phyloP scores from a whole-genome alignment of 805 yeast genomes.

The Limtongia smithiae region DNA sequence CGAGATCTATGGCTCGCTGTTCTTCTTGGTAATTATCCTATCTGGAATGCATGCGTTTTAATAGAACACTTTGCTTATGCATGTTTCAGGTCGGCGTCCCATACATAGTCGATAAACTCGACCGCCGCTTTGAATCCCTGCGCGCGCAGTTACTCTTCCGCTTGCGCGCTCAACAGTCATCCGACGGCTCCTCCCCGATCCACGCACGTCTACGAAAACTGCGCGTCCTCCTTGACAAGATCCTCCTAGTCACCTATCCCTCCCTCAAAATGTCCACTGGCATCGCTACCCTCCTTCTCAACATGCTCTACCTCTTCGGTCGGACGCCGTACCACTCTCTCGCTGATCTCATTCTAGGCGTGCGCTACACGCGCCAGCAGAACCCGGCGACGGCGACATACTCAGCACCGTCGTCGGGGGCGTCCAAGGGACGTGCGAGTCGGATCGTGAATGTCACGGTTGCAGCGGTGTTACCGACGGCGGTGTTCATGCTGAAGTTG shows the following conservation, averaged over 20 bases:
- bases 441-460: slow-evolving; percentile 24
- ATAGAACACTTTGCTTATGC: too few species aligned
- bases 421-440: not conserved
- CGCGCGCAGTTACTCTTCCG: slow-evolving; percentile 56
- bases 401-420: slow-evolving; percentile 8
- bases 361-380: slow-evolving; percentile 62
- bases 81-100: slow-evolving; percentile 50
- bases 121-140: slow-evolving; percentile 58
- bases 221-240: slow-evolving; percentile 28
- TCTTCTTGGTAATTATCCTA: slow-evolving; percentile 30
- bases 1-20: slow-evolving; percentile 55
- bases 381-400: not conserved
- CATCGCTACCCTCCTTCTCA: slow-evolving; percentile 52
- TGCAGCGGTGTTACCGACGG: slow-evolving; percentile 62
- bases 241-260: slow-evolving; percentile 64
- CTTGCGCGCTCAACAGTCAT: slow-evolving; percentile 37
- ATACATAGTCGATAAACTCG: slow-evolving; percentile 66
- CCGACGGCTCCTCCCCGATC: not conserved
- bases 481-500: slow-evolving; percentile 76
- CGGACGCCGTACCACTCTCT: slow-evolving; percentile 59
- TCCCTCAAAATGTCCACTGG: slow-evolving; percentile 46
- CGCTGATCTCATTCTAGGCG: slow-evolving; percentile 56
- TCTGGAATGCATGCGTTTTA: too few species aligned
- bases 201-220: slow-evolving; percentile 31
- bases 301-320: slow-evolving; percentile 66